phyloP scores from a whole-genome alignment of 2,329 filamentous ascomycete genomes.

The Ophiostoma triangulosporum region DNA sequence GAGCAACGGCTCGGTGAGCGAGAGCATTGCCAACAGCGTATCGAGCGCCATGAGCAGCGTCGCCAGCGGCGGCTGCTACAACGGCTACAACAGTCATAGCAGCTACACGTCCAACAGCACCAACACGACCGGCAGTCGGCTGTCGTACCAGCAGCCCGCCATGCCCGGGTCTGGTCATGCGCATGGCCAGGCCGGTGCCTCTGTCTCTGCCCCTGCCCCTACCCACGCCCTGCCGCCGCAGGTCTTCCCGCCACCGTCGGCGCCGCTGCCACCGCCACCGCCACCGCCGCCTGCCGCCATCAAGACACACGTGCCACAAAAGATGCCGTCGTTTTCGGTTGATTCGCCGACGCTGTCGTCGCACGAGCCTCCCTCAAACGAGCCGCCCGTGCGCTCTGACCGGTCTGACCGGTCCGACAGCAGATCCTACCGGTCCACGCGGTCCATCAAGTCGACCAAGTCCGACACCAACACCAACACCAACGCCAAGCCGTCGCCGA shows the following conservation, averaged over 20 bases:
- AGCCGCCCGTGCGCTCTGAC: too few species aligned
- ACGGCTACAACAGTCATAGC: not conserved
- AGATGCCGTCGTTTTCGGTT: not conserved
- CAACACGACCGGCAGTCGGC: conserved; percentile 3
- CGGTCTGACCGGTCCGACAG: not conserved
- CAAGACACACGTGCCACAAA: not conserved
- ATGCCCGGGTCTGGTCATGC: too few species aligned
- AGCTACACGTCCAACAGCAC: conserved; percentile 7
- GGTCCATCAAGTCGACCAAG: too few species aligned
- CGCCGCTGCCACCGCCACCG: not conserved
- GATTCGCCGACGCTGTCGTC: too few species aligned
- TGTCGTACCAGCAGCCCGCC: not conserved
- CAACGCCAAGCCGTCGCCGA: not conserved
- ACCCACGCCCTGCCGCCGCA: not conserved
- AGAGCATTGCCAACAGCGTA: conserved; percentile 9
- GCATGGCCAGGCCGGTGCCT: too few species aligned
- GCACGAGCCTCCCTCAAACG: too few species aligned
- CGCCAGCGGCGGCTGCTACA: conserved; percentile 3
- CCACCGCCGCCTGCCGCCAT: not conserved
- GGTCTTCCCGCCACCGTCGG: not conserved
- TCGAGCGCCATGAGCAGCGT: conserved; percentile 1
- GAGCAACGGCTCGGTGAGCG: conserved; percentile 11
- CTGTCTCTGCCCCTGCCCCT: not conserved
- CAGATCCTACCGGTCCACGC: not conserved
- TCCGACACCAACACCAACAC: too few species aligned